phyloP scores from a whole-genome alignment of 2,329 filamentous ascomycete species.

The Cryphonectria nitschkei region DNA sequence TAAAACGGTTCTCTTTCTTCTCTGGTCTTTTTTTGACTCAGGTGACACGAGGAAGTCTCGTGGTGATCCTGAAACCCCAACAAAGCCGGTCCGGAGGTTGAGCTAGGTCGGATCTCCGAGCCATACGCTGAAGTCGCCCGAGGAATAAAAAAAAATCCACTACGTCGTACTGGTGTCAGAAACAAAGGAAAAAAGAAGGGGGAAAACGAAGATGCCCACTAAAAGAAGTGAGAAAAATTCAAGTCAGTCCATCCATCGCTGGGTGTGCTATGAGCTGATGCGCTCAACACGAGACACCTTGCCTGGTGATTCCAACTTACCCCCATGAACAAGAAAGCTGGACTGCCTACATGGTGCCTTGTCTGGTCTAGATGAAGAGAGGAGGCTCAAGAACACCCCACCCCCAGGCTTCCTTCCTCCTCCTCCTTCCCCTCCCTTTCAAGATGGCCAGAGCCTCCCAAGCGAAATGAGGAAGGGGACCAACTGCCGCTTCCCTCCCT shows the following conservation, averaged over 20 bases:
- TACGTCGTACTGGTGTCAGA: not conserved
- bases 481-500: slow-evolving; percentile 5
- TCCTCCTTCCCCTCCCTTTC: no score
- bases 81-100: not conserved
- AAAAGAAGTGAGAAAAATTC: no score
- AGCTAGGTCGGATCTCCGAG: not conserved
- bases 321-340: not conserved
- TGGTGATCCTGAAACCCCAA: not conserved
- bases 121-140: not conserved
- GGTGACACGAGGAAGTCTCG: not conserved
- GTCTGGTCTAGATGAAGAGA: slow-evolving; percentile 1
- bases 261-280: no score
- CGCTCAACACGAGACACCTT: not conserved
- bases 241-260: no score
- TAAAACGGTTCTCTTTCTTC: not conserved
- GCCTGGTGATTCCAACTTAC: not conserved
- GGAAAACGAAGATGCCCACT: no score
- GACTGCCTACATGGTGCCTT: not conserved
- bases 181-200: not conserved
- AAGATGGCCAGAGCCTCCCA: not conserved
- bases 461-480: slow-evolving; percentile 5
- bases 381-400: not conserved
- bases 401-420: not conserved
- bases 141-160: not conserved
- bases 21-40: not conserved